Base-by-base conservation (phyloP, 192 early-diverging fungal species). In the Coemansia sp. region DNA sequence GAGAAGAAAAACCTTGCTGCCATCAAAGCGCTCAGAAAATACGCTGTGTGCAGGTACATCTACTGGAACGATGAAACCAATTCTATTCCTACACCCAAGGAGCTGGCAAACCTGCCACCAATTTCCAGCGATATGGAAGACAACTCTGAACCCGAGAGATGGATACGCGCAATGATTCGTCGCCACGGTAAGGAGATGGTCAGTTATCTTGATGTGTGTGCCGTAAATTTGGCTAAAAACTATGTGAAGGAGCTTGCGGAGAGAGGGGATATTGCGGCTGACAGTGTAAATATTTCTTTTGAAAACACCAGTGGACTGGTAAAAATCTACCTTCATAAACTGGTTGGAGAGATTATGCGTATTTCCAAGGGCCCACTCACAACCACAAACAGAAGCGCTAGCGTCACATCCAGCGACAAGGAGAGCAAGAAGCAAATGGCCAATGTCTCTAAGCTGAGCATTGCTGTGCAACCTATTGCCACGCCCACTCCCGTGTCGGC, bases 131-230 rank as follows among this genome's bases (percentile, higher is more conserved):
- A 62, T 1, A 48, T 59, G 51, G 78, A 80, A 16, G 78, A 80
- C 18, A 56, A 66, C 9, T 71, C 78, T 4, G 78, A 80, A 63
- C 73, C 78, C 6, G 78, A 76, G 32, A 63, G 78, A 12, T 80
- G 73, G 73, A 67, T 72, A 8, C 69, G 73, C 18, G 78, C 78
- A 37, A 80, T 80, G 78, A 69, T 80, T 16, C 70, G 58, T 19
- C 66, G 78, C 22, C 78, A 80, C 43, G 69, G 67, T 8, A 36
- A 22, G 11, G 22, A 37, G 12, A 80, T 80, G 78, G 70, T 80
- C 1, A 46, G 61, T 6, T 80, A 76, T 36, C 67, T 80, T 66
- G 73, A 80, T 19, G 51, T 41, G 13, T 80, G 78, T 41, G 63
- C 66, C 2, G 43, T 64, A 8, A 80, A 80, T 13, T 43, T 80